Evolutionary conservation across 257 asterid genomes (phyloP).

Genomic region (Salvia miltiorrhiza): DNA sequence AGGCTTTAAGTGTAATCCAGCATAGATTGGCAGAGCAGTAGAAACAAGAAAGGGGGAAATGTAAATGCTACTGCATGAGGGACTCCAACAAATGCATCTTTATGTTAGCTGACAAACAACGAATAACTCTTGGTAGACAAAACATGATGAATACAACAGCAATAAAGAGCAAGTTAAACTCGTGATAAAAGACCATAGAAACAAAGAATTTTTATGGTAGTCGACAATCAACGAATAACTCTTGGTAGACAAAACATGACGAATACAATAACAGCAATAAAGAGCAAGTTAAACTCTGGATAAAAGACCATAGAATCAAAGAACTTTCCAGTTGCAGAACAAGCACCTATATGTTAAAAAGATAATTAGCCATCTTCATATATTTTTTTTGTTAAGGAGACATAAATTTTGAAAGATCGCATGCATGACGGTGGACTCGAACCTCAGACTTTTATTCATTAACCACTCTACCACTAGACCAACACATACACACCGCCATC

Average conservation of each 20-base stretch:
- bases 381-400: too few species aligned
- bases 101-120: neutral
- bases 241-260: neutral
- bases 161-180: neutral
- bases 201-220: neutral
- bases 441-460: too few species aligned
- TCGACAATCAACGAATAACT: too few species aligned
- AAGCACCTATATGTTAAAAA: neutral
- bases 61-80: neutral
- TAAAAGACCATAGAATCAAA: neutral
- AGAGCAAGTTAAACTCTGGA: neutral
- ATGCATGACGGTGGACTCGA: too few species aligned
- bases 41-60: neutral
- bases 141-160: neutral
- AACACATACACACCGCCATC: too few species aligned
- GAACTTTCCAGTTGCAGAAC: neutral
- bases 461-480: too few species aligned
- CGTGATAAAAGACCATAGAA: neutral
- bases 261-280: neutral
- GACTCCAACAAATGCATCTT: constrained; percentile 1
- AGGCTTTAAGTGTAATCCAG: neutral
- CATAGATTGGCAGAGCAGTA: neutral
- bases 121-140: neutral
- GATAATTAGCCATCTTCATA: neutral
- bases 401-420: too few species aligned